Percentiles rank a stretch among this genome's conserved stretches.
These are phyloP conservation scores for Senna tora DNA, from an alignment of 306 rosid species.

Conservation along the genomic window DNA sequence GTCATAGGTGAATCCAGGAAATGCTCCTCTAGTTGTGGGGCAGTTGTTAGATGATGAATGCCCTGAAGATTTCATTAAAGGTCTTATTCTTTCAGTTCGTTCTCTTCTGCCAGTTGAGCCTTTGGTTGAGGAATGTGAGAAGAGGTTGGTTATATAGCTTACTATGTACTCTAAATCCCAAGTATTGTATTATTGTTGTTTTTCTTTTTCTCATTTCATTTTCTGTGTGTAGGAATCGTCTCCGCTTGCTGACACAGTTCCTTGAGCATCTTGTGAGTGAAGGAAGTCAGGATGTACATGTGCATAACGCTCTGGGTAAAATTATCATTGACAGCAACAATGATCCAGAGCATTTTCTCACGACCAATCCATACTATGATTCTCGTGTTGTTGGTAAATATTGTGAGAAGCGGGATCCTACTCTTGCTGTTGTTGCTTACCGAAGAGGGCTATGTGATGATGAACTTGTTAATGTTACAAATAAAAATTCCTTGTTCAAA, in stretches of 20 bases:
- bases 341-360: slow-evolving; percentile 96
- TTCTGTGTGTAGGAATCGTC: slow-evolving; percentile 69
- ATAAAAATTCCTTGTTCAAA: slow-evolving; percentile 89
- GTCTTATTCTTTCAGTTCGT: slow-evolving; percentile 92
- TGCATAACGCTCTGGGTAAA: slow-evolving; percentile 95
- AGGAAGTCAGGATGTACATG: slow-evolving; percentile 99
- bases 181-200: slow-evolving; percentile 22
- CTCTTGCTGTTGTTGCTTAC: slow-evolving; percentile 95
- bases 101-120: slow-evolving; percentile 98
- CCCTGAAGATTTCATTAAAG: slow-evolving; percentile 96
- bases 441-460: slow-evolving; percentile 97
- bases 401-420: slow-evolving; percentile 97
- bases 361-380: slow-evolving; percentile 96
- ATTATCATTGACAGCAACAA: slow-evolving; percentile 94
- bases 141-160: slow-evolving; percentile 68
- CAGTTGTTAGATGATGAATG: slow-evolving; percentile 96
- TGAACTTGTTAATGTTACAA: slow-evolving; percentile 88
- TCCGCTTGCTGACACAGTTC: slow-evolving; percentile 91
- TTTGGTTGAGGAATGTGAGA: slow-evolving; percentile 94
- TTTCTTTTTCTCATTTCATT: slow-evolving; percentile 26
- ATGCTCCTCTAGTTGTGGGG: slow-evolving; percentile 95
- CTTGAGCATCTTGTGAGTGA: slow-evolving; percentile 99
- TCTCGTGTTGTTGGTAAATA: slow-evolving; percentile 96
- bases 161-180: slow-evolving; percentile 8
- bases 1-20: slow-evolving; percentile 85